Evolutionary conservation across 345 rosid species (phyloP).

Genomic region (Ceriops zippeliana): DNA sequence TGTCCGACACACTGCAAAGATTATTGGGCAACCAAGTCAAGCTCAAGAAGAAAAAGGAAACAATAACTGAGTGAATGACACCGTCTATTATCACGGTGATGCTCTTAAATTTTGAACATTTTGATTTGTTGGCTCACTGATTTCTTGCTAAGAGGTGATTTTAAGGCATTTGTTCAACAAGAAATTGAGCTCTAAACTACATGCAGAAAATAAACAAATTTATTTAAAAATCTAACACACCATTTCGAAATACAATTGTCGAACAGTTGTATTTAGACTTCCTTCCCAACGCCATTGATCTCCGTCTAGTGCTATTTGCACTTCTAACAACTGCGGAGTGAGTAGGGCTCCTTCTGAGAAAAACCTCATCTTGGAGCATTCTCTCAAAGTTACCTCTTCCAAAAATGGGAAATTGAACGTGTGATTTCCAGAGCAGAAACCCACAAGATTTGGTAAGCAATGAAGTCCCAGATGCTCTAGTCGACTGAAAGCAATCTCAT

Average conservation of each 20-base stretch:
- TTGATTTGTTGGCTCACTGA: no score
- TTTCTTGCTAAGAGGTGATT: no score
- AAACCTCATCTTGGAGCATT: neutral
- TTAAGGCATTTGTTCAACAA: no score
- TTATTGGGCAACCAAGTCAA: no score
- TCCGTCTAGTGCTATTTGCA: neutral
- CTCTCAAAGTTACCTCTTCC: neutral
- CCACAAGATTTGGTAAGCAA: constrained; percentile 14
- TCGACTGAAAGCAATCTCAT: constrained; percentile 9
- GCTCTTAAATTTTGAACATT: no score
- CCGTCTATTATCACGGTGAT: no score
- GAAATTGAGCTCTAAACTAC: no score
- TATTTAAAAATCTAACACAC: neutral
- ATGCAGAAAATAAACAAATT: no score
- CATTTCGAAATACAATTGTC: neutral
- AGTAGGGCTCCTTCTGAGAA: neutral
- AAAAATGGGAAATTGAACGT: constrained; percentile 7
- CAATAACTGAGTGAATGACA: no score
- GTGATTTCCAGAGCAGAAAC: neutral
- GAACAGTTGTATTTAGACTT: neutral
- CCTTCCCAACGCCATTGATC: neutral
- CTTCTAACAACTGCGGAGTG: neutral
- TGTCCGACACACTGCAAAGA: no score
- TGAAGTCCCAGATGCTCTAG: constrained; percentile 13
- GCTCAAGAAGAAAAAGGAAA: no score